A percentile compares a stretch with the other conserved stretches of the same genome.
These are phyloP conservation scores for Seminavis robusta DNA, from an alignment of 108 stramenopile species.

Conservation along the genomic window DNA sequence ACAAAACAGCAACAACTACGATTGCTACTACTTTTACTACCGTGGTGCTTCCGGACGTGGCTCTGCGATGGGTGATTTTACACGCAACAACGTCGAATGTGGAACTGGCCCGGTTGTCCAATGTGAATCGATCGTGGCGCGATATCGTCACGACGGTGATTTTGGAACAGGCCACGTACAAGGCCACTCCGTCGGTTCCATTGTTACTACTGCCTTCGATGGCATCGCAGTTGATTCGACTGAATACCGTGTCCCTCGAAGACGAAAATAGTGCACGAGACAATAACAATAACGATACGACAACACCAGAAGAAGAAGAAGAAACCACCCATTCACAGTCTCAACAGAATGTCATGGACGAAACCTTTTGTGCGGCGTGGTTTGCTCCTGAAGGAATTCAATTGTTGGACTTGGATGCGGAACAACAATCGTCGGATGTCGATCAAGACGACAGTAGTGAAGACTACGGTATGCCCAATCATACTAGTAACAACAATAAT, in stretches of 20 bases:
- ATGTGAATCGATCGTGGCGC: conserved; percentile 58
- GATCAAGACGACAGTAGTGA: conserved; percentile 6
- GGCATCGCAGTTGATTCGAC: conserved; percentile 2
- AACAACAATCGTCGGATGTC: conserved; percentile 21
- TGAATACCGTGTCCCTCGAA: background rate
- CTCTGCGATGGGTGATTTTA: conserved; percentile 47
- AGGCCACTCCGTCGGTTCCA: conserved; percentile 6
- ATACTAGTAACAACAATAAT: background rate
- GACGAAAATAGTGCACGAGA: conserved; percentile 11
- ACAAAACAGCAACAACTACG: too few relatives aligned
- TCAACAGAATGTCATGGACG: too few relatives aligned
- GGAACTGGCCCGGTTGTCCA: conserved; percentile 59
- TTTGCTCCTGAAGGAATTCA: conserved; percentile 73
- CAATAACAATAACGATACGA: conserved; percentile 6
- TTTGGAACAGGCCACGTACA: conserved; percentile 5
- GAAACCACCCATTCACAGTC: too few relatives aligned
- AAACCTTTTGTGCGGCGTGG: conserved; percentile 77
- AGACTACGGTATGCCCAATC: background rate
- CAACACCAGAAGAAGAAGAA: background rate
- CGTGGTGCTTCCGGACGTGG: conserved; percentile 32
- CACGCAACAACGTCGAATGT: conserved; percentile 47
- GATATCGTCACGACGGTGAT: conserved; percentile 15
- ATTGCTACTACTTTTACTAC: too few relatives aligned
- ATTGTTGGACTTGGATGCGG: conserved; percentile 24
- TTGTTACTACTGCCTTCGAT: conserved; percentile 3